phyloP scores from a whole-genome alignment of 2,329 filamentous ascomycete species.

The Hymenoscyphus albidus region DNA sequence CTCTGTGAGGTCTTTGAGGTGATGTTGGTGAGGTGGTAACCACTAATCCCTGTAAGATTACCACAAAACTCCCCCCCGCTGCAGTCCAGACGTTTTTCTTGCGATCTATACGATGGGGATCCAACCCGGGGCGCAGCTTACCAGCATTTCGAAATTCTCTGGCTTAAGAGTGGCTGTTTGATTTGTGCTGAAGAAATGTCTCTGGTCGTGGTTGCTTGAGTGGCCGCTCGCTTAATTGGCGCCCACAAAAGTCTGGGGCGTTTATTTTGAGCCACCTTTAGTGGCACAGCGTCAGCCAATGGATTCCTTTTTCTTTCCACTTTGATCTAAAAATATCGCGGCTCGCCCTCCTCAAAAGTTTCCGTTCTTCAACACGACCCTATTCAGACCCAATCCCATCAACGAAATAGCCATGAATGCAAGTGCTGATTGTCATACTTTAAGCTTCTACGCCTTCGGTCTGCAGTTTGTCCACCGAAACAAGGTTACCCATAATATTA shows the following conservation, averaged over 20 bases:
- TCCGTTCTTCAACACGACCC: conserved; percentile 1
- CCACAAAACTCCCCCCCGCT: neutral
- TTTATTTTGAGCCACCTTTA: neutral
- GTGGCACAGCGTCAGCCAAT: neutral
- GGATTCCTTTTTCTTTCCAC: neutral
- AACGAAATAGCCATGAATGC: neutral
- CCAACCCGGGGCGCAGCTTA: neutral
- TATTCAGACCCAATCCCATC: neutral
- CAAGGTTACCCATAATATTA: neutral
- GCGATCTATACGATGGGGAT: neutral
- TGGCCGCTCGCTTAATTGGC: neutral
- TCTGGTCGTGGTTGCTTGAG: neutral
- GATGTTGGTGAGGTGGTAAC: neutral
- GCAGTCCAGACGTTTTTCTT: neutral
- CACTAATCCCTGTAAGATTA: neutral
- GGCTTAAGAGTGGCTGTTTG: neutral
- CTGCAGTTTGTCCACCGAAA: neutral
- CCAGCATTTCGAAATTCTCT: neutral
- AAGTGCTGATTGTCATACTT: neutral
- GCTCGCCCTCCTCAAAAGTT: neutral
- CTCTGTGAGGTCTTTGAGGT: neutral
- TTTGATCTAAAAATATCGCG: neutral
- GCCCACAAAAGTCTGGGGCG: neutral
- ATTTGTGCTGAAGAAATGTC: neutral
- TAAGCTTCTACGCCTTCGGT: neutral